Base-by-base conservation (phyloP, 169 alveolate species). In the Theileria annulata region DNA sequence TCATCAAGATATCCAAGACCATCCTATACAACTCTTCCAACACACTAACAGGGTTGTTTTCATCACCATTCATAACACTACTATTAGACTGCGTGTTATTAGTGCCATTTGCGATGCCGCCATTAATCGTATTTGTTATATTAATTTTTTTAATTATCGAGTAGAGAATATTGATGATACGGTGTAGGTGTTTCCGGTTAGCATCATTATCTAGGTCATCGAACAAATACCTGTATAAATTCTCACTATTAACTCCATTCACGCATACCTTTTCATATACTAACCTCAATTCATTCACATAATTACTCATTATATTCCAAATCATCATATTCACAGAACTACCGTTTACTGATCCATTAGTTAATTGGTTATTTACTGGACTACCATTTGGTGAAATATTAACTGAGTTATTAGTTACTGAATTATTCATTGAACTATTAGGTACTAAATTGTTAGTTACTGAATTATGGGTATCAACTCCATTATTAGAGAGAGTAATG, bases 161-260 rank as follows among this genome's bases (percentile, higher is more conserved):
- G 58, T 71, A 72, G 47, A 75, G 28, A 76, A 80, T 71, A 6
- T 76, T 80, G 60, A 80, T 25, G 21, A 37, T 79, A 21, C 88
- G 70, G 23, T 78, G 88, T 60, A 80, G 72, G 49, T 35, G 56
- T n/a, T 66, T 42, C 13, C 82, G 60, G 17, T 60, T 63, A 15
- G 1, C 60, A 13, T 42, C 59, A 15, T 48, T 60, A n/a, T n/a
- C 51, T 6, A 35, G 17, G 33, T 21, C 31, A 21, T 62, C 13
- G 71, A 62, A 62, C 6, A 62, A 21, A 21, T 62, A 62, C 17
- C 25, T 62, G 33, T 62, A 62, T 47, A 62, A 37, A 37, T 62
- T 62, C 42, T 62, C 71, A 37, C 71, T 62, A 6, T 62, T 42
- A 42, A 62, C 48, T 62, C 71, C 48, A 30, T 62, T 21, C 42